These are phyloP conservation scores for Halophytophthora polymorphica DNA, from an alignment of 352 stramenopile species.

Conservation along the genomic window DNA sequence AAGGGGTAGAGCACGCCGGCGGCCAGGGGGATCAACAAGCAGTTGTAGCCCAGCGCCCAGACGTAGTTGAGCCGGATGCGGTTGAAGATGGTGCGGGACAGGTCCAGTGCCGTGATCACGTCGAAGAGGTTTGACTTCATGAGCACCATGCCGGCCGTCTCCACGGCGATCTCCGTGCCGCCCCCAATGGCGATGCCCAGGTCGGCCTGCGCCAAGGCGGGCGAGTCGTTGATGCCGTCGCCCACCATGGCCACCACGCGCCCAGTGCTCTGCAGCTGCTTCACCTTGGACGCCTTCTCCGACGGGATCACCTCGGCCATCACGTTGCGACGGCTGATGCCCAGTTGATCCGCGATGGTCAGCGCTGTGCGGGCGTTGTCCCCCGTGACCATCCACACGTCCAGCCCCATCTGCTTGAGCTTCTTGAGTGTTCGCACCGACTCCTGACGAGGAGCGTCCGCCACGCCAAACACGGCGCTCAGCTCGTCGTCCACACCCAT, in stretches of 20 bases:
- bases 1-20: conserved; percentile 96
- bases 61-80: conserved; percentile 97
- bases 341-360: conserved; percentile 91
- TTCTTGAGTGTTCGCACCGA: conserved; percentile 88
- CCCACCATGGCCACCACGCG: conserved; percentile 95
- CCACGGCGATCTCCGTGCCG: conserved; percentile 97
- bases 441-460: conserved; percentile 89
- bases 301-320: conserved; percentile 96
- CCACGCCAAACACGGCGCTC: conserved; percentile 78
- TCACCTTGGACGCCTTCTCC: conserved; percentile 93
- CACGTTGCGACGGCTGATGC: conserved; percentile 91
- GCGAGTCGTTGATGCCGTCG: conserved; percentile 98
- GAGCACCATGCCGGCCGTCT: conserved; percentile 94
- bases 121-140: conserved; percentile 90
- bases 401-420: conserved; percentile 89
- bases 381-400: conserved; percentile 99
- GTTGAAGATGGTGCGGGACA: conserved; percentile 95
- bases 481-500: conserved; percentile 88
- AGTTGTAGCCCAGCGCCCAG: conserved; percentile 98
- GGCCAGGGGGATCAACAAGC: conserved; percentile 94
- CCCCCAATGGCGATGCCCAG: conserved; percentile 96
- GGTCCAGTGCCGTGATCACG: conserved; percentile 96
- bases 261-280: conserved; percentile 87
- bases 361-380: conserved; percentile 95
- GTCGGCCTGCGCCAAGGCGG: conserved; percentile 95